Evolutionary conservation across 2,329 filamentous ascomycete genomes (phyloP), one percentile per base, ranked within the genome.

Genomic region (Aspergillus sp.): DNA sequence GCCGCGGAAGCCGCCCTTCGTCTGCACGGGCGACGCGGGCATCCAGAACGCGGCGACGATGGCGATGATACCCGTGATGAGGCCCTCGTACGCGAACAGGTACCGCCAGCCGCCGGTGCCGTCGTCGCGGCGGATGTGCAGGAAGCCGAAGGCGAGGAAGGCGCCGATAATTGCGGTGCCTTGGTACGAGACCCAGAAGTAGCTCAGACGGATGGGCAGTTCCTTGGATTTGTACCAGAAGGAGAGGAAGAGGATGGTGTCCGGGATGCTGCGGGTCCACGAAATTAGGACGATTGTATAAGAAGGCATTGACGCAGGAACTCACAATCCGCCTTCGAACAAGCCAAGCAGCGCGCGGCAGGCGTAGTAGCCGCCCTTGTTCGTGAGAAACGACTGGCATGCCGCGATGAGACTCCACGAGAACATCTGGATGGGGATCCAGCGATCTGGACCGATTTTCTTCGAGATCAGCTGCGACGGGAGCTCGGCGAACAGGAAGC

Each of bases 151-250:
- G 0, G 76, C 76, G 4, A 80, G 68, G 41, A 80, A 74, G 0
- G 79, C 67, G 11, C 78, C 65, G 1, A 79, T 65, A 17, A 79
- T 79, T 1, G 70, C 64, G 0, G 77, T 79, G 0, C 67, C 66
- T 45, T 77, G 59, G 11, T 87, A 82, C 0, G 85, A 79, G 0
- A 83, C 83, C 88, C 87, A 91, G 72, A 90, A 90, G 62, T 78
- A 82, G 59, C 82, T 82, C 16, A 91, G 72, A 1, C 88, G 80
- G 10, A 81, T 79, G 0, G 87, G 86, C 0, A 92, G 74, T 65
- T 91, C 88, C 48, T 78, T 78, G 0, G 82, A 82, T 43, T 83
- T 90, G 72, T 90, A 92, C 70, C 87, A 92, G 68, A 91, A 91
- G 3, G 82, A 85, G 4, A 90, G 75, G 68, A 86, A 90, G 0